These are phyloP conservation scores for Castanea sativa DNA, from an alignment of 306 rosid genomes.

Conservation along the genomic window DNA sequence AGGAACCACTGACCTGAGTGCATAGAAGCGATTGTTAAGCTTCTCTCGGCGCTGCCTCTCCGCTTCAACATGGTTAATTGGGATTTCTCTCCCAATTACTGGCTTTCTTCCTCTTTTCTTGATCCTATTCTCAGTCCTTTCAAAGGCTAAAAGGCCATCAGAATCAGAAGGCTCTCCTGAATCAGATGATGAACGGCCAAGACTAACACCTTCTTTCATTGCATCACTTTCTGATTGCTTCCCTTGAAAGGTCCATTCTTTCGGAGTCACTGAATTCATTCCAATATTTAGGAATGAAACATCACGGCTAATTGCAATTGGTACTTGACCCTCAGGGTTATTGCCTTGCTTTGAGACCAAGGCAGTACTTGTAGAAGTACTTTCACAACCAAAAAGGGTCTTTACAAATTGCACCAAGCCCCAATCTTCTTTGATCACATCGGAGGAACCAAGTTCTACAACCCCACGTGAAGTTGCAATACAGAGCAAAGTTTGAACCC, in stretches of 20 bases:
- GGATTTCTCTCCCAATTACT: slow-evolving; percentile 1
- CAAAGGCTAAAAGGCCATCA: background rate
- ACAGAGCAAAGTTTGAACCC: slow-evolving; percentile 41
- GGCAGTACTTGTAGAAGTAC: too few species aligned
- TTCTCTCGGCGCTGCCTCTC: slow-evolving; percentile 58
- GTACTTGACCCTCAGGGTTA: background rate
- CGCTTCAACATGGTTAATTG: slow-evolving; percentile 56
- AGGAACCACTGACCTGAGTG: slow-evolving; percentile 64
- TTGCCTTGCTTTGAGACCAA: background rate
- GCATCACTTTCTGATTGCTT: background rate
- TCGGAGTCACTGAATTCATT: background rate
- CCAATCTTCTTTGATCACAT: slow-evolving; percentile 31
- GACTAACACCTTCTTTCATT: background rate
- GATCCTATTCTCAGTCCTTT: background rate
- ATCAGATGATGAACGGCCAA: slow-evolving; percentile 23
- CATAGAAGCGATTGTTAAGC: slow-evolving; percentile 60
- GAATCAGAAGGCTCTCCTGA: slow-evolving; percentile 24
- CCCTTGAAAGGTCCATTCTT: background rate
- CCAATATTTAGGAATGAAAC: background rate
- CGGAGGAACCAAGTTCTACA: slow-evolving; percentile 42
- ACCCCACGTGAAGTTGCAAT: slow-evolving; percentile 35
- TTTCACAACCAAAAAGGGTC: slow-evolving; percentile 20
- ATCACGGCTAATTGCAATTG: background rate
- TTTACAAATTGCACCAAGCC: slow-evolving; percentile 23
- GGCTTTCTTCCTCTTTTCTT: slow-evolving; percentile 21